phyloP scores from a whole-genome alignment of 1,284 basidiomycete genomes.

The Puccinia horiana region DNA sequence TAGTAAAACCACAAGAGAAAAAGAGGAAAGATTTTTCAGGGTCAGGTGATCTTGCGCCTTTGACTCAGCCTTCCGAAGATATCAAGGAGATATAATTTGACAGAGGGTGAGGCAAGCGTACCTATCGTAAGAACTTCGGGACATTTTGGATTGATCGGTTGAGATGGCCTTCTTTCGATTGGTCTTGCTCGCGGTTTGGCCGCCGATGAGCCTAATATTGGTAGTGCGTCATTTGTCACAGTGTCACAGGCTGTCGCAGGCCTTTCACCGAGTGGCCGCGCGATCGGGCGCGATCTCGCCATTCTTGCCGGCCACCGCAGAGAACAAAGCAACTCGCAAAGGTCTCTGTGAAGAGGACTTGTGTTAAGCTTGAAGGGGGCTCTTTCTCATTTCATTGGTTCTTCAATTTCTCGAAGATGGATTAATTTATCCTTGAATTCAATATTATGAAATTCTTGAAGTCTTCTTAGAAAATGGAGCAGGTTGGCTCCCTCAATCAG shows the following conservation, averaged over 20 bases:
- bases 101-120: neutral
- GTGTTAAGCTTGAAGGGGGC: too few species aligned
- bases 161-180: neutral
- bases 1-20: neutral
- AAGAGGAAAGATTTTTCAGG: neutral
- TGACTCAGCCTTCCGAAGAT: neutral
- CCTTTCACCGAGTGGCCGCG: neutral
- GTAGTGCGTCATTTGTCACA: neutral
- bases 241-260: neutral
- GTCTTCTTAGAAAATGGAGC: too few species aligned
- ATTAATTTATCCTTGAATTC: too few species aligned
- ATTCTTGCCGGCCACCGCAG: too few species aligned
- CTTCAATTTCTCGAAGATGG: too few species aligned
- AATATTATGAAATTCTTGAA: too few species aligned
- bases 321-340: too few species aligned
- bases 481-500: too few species aligned
- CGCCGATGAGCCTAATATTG: neutral
- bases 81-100: too few species aligned
- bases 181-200: neutral
- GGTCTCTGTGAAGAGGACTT: too few species aligned
- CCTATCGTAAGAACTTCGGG: constrained; percentile 22
- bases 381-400: too few species aligned
- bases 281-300: too few species aligned
- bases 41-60: neutral
- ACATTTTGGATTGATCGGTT: constrained; percentile 1